Percentiles rank a stretch among this genome's conserved stretches.
Conservation (phyloP, 1,284 basidiomycete species). For the Cutaneotrichosporon dermatis region DNA sequence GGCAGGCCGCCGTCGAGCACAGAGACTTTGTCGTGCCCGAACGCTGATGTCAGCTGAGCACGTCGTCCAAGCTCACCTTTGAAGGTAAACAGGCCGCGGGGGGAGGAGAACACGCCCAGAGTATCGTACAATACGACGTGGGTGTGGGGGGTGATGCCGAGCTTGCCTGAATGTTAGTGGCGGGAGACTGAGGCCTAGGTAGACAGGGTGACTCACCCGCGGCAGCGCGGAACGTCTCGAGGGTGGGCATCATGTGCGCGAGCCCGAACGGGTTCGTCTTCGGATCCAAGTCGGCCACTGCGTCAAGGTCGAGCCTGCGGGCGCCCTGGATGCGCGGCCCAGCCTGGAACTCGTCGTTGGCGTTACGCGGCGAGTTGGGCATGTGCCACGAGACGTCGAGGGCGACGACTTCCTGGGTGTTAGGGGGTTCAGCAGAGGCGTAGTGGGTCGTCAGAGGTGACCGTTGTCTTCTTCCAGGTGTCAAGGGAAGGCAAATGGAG, state of each 20-base stretch:
- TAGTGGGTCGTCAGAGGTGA: no score
- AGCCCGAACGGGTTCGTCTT: slow-evolving; percentile 64
- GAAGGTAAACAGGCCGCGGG: slow-evolving; percentile 88
- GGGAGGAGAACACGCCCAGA: slow-evolving; percentile 80
- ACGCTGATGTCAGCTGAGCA: slow-evolving; percentile 51
- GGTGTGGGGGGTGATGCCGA: slow-evolving; percentile 69
- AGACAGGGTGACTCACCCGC: slow-evolving; percentile 60
- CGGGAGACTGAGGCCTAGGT: not conserved
- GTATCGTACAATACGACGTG: slow-evolving; percentile 90
- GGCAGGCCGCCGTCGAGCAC: slow-evolving; percentile 86
- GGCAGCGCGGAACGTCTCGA: slow-evolving; percentile 67
- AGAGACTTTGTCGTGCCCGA: slow-evolving; percentile 77
- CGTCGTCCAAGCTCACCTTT: slow-evolving; percentile 50
- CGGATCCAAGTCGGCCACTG: slow-evolving; percentile 50
- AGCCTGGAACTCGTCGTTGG: slow-evolving; percentile 39
- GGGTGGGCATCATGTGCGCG: slow-evolving; percentile 88
- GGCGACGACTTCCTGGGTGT: slow-evolving; percentile 21
- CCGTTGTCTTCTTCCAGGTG: no score
- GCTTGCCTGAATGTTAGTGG: slow-evolving; percentile 53
- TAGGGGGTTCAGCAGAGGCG: not conserved
- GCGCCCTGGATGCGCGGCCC: slow-evolving; percentile 65
- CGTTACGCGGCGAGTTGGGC: slow-evolving; percentile 45
- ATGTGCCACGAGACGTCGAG: slow-evolving; percentile 50
- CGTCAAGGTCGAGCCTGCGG: slow-evolving; percentile 76
- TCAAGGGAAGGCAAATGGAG: no score